Percentiles rank a stretch among this genome's conserved stretches.
Conservation (phyloP, 2,329 filamentous ascomycete species). For the Trichoderma sp. region DNA sequence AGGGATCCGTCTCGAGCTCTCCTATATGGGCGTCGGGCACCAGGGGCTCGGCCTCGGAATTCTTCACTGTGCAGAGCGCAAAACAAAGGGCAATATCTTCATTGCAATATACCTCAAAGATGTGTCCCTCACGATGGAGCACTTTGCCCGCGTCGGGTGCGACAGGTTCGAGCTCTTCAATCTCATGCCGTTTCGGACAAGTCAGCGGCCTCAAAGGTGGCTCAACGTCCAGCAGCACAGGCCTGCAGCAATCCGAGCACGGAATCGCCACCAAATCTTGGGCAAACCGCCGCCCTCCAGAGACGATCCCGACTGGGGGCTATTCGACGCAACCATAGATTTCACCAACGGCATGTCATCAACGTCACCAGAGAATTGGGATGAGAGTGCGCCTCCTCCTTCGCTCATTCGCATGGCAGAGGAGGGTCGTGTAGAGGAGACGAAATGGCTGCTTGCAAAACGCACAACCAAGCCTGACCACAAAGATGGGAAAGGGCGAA, state of each 20-base stretch:
- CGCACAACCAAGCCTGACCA: background rate
- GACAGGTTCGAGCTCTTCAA: conserved; percentile 6
- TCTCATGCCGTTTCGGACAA: background rate
- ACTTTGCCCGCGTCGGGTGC: conserved; percentile 12
- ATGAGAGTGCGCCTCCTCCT: background rate
- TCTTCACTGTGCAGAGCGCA: conserved; percentile 11
- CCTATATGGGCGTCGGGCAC: conserved; percentile 15
- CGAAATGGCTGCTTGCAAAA: background rate
- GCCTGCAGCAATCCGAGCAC: background rate
- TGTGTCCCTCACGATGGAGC: conserved; percentile 10
- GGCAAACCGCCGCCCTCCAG: background rate
- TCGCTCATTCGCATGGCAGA: background rate
- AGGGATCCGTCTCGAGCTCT: conserved; percentile 3
- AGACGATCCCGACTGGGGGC: background rate
- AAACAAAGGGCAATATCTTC: background rate
- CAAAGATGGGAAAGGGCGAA: background rate
- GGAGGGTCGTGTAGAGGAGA: background rate
- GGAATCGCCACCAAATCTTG: background rate
- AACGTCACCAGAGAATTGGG: background rate
- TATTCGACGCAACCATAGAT: background rate
- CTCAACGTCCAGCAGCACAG: conserved; percentile 2
- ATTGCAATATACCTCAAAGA: conserved; percentile 21
- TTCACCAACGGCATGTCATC: background rate
- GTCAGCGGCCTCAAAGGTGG: conserved; percentile 12
- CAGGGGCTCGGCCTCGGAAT: conserved; percentile 1